Base-by-base conservation (phyloP, 164 flowering plant genomes). In the Platanus orientalis region DNA sequence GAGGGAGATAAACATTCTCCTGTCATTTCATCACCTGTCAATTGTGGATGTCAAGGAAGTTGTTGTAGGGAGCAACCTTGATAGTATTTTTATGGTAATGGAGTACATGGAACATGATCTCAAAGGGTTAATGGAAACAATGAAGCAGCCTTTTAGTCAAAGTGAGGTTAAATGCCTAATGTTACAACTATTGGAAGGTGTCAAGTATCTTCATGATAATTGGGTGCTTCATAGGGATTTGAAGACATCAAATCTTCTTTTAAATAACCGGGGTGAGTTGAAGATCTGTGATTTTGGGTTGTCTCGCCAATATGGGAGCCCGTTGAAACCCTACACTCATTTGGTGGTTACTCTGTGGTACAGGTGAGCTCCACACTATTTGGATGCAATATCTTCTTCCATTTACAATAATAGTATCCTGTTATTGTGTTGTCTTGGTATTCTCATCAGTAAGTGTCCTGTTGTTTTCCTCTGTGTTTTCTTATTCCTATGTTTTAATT, bases 141-240 rank as follows among this genome's bases (percentile, higher is more conserved):
- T 69, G 83, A 83, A 83, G 55, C 81, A 79, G 50, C 89, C 83
- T 28, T 87, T 87, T 65, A 81, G 84, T 63, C 76, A 76, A 53
- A 81, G 91, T 73, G 91, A 90, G 68, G 90, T 85, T 9, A 90
- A 90, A 65, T 80, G 88, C 67, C 61, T 90, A 56, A 85, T 87
- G 88, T 68, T 80, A n/a, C 96, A 90, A 60, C 75, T 90, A 26
- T 67, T 90, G 67, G 83, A 85, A 71, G 93, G 96, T 68, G 78
- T 85, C 10, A 72, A 76, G 42, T 81, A 79, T 74, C 90, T 87
- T 65, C 96, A 90, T 73, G 84, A 84, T 54, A 87, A 90, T 64
- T 89, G 93, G 93, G 83, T 87, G 42, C 76, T 90, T 42, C 96
- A 90, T 60, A 81, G 96, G 78, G 96, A 90, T 72, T 69, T 90